A percentile compares a stretch with the other conserved stretches of the same genome.
These are phyloP conservation scores for Diplocarpon rosae DNA, from an alignment of 2,329 filamentous ascomycete species.

Conservation along the genomic window DNA sequence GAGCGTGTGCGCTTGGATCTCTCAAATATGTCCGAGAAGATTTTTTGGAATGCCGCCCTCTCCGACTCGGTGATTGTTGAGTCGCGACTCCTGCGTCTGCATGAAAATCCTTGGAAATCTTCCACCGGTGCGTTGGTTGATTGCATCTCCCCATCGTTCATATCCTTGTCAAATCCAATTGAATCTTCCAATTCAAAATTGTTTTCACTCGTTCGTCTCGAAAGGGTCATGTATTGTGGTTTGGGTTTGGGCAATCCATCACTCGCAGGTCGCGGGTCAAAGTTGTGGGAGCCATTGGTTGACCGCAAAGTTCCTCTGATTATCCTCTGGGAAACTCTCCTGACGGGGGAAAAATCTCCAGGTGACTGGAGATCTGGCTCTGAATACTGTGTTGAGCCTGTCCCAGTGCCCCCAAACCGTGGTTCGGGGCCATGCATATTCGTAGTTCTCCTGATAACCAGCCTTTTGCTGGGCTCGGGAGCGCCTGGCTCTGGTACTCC, in stretches of 20 bases:
- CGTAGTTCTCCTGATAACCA: slow-evolving; percentile 1
- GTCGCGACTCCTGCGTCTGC: slow-evolving; percentile 18
- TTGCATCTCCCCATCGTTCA: slow-evolving; percentile 4
- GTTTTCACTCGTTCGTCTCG: not conserved
- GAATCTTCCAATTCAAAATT: not conserved
- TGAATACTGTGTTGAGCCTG: no score
- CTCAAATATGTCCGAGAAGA: slow-evolving; percentile 47
- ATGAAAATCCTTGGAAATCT: slow-evolving; percentile 16
- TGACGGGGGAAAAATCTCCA: no score
- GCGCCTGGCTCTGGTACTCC: not conserved
- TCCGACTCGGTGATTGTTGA: slow-evolving; percentile 49
- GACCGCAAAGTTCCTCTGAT: not conserved
- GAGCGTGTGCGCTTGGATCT: slow-evolving; percentile 13
- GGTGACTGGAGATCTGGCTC: no score
- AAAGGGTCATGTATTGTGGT: not conserved
- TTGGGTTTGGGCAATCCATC: not conserved
- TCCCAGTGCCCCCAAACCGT: not conserved
- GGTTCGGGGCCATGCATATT: slow-evolving; percentile 4
- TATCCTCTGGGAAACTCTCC: no score
- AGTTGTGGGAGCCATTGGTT: not conserved
- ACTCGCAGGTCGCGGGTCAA: not conserved
- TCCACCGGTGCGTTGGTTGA: slow-evolving; percentile 1
- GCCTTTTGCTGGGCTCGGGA: not conserved
- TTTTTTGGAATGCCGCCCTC: slow-evolving; percentile 36
- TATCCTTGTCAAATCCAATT: slow-evolving; percentile 10